Evolutionary conservation across 73 alveolate species (phyloP).

Genomic region (Tetrahymena thermophila): DNA sequence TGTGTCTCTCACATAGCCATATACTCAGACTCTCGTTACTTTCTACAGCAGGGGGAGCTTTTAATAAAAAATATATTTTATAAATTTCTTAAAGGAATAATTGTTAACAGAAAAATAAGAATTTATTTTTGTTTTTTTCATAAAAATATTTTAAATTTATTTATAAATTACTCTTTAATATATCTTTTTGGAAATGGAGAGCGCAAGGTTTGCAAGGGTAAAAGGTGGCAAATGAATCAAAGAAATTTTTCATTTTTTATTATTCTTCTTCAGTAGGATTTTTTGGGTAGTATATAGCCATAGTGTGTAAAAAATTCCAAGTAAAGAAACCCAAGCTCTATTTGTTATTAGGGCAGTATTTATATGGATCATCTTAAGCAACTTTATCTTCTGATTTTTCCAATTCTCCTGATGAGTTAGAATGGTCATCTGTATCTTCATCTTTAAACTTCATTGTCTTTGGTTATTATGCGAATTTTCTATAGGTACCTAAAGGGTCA

Average conservation of each 20-base stretch:
- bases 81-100: too few relatives aligned
- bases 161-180: neutral
- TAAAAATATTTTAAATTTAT: neutral
- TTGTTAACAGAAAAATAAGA: too few relatives aligned
- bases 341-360: slow-evolving; percentile 8
- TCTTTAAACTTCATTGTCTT: neutral
- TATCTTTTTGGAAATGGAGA: slow-evolving; percentile 20
- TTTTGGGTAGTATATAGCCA: slow-evolving; percentile 40
- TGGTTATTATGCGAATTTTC: neutral
- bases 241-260: slow-evolving; percentile 23
- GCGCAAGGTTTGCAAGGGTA: slow-evolving; percentile 28
- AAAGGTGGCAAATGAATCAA: slow-evolving; percentile 23
- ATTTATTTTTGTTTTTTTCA: too few relatives aligned
- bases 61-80: neutral
- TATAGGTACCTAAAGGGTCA: neutral
- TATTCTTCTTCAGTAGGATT: slow-evolving; percentile 20
- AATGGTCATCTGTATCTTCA: neutral
- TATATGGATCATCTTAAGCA: neutral
- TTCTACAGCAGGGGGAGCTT: slow-evolving; percentile 31
- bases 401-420: neutral
- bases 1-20: slow-evolving; percentile 36
- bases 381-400: neutral
- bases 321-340: slow-evolving; percentile 15
- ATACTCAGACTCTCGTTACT: neutral
- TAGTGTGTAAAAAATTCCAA: slow-evolving; percentile 34